phyloP scores from a whole-genome alignment of 495 filamentous ascomycete genomes.

The Cetradonia linearis region DNA sequence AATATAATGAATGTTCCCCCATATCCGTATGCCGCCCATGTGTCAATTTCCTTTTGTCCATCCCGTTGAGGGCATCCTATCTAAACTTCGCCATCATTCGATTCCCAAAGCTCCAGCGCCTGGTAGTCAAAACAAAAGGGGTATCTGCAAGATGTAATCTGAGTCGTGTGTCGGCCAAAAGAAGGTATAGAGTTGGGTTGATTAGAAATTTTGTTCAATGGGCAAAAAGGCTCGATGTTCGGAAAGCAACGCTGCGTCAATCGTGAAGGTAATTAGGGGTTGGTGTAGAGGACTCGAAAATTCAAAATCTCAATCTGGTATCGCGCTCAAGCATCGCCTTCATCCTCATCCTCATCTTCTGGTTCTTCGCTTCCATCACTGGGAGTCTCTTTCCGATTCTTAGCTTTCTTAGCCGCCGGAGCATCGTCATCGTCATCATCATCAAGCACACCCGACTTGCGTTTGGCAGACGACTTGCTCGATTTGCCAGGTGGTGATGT shows the following conservation, averaged over 20 bases:
- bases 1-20: not conserved
- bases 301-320: not conserved
- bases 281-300: not conserved
- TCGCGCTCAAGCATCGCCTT: constrained; percentile 23
- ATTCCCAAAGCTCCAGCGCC: constrained; percentile 14
- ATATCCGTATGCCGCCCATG: constrained; percentile 1
- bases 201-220: constrained; percentile 1
- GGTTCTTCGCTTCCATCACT: constrained; percentile 40
- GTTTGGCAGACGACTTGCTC: constrained; percentile 35
- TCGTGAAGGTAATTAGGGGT: constrained; percentile 12
- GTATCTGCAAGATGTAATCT: constrained; percentile 21
- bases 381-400: constrained; percentile 32
- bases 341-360: constrained; percentile 44
- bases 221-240: not conserved
- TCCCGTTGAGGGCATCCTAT: constrained; percentile 22
- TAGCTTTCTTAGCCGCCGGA: constrained; percentile 39
- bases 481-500: constrained; percentile 24
- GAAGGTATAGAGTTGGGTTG: constrained; percentile 6
- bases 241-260: constrained; percentile 19
- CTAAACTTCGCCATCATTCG: constrained; percentile 16
- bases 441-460: constrained; percentile 41
- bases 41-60: constrained; percentile 12
- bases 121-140: constrained; percentile 12
- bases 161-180: constrained; percentile 4
- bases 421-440: constrained; percentile 33